Evolutionary conservation across 805 yeast species (phyloP).

Genomic region (Monosporozyma servazzii): DNA sequence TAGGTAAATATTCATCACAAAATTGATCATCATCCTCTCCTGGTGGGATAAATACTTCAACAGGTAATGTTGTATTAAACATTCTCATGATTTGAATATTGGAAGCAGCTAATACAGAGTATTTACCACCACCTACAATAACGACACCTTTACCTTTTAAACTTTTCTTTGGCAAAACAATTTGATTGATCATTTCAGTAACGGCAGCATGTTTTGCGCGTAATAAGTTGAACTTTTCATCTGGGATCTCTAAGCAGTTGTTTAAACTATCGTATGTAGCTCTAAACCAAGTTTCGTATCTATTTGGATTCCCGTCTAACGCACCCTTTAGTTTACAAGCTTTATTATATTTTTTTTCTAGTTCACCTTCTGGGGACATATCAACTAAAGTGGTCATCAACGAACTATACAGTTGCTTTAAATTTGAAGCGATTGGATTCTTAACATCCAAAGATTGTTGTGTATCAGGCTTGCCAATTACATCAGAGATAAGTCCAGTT

Average conservation of each 20-base stretch:
- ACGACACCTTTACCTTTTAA: conserved; percentile 37
- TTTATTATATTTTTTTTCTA: conserved; percentile 11
- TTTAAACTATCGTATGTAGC: conserved; percentile 15
- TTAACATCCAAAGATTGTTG: not conserved
- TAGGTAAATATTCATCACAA: conserved; percentile 53
- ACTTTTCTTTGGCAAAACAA: conserved; percentile 8
- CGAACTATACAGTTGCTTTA: not conserved
- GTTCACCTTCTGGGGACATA: conserved; percentile 19
- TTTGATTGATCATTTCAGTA: not conserved
- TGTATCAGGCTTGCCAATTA: too few relatives aligned
- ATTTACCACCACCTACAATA: conserved; percentile 73
- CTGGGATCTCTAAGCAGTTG: conserved; percentile 20
- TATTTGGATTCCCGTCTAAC: conserved; percentile 16
- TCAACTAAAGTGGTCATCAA: not conserved
- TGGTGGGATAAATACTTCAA: conserved; percentile 68
- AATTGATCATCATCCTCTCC: conserved; percentile 52
- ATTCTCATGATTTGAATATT: conserved; percentile 54
- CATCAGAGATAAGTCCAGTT: not conserved
- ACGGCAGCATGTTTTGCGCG: not conserved
- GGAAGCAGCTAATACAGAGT: conserved; percentile 59
- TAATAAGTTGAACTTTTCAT: conserved; percentile 11
- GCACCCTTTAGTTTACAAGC: conserved; percentile 16
- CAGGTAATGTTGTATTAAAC: conserved; percentile 52
- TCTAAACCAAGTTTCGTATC: conserved; percentile 14
- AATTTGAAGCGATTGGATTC: not conserved